A percentile compares a stretch with the other conserved stretches of the same genome.
Conservation (phyloP, 176 grass and related monocot genomes). For the Oryza glaberrima region DNA sequence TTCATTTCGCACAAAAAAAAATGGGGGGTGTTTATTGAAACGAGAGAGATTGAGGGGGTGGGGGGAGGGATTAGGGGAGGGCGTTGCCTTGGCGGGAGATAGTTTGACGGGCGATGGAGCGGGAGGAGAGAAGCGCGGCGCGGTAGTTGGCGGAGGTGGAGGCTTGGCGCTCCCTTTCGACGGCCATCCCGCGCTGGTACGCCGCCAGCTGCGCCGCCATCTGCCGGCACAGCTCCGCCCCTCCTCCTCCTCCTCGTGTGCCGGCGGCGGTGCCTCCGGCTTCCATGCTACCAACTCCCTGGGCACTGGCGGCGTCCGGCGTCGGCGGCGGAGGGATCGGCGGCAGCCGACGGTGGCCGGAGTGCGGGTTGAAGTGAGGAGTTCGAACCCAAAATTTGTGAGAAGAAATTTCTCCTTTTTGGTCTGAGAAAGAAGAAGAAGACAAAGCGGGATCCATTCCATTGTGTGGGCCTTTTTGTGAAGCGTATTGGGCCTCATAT, state of each 20-base stretch:
- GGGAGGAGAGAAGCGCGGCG: conserved; percentile 38
- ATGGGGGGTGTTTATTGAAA: not conserved
- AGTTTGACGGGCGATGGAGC: conserved; percentile 23
- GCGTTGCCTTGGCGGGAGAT: conserved; percentile 45
- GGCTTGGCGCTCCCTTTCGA: conserved; percentile 16
- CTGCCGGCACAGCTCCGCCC: not conserved
- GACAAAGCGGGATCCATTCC: not conserved
- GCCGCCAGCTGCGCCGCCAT: conserved; percentile 29
- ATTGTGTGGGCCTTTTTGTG: not conserved
- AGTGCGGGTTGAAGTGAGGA: not conserved
- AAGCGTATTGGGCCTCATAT: too few species aligned
- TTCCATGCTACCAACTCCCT: not conserved
- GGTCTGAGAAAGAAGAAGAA: not conserved
- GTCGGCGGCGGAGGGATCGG: not conserved
- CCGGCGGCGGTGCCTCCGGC: not conserved
- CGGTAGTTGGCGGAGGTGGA: conserved; percentile 37
- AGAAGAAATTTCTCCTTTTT: not conserved
- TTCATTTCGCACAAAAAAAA: too few species aligned
- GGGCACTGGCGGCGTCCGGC: not conserved
- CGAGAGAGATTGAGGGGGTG: not conserved
- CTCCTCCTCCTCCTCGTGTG: not conserved
- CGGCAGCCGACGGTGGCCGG: not conserved
- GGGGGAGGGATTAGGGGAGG: not conserved
- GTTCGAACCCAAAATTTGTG: not conserved
- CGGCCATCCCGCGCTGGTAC: conserved; percentile 25